Evolutionary conservation across 257 asterid species (phyloP), one percentile per base, ranked within the genome.

Genomic region (Petunia secreta): DNA sequence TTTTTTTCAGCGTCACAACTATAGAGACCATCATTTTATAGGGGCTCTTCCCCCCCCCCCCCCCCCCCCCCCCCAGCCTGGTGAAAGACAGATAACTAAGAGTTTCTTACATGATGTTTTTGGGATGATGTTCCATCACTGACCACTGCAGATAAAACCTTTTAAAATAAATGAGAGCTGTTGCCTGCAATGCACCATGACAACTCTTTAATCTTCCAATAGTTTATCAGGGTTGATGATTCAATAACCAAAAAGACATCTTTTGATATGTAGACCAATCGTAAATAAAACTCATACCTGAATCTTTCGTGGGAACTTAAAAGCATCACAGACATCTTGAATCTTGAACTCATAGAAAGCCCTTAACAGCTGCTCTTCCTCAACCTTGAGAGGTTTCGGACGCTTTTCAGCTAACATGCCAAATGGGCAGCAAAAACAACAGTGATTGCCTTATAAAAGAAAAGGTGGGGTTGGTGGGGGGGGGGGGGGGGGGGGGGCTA

Each of bases 111-210:
- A 93, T 95, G 90, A 92, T 90, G 86, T 93, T 87, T 87, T 95
- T 95, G 36, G 99, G 99, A 71, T 95, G 98, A 90, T 95, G 99
- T 84, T 95, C 98, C 98, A 95, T 93, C 78, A 95, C 99, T 34
- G 97, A 95, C 98, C 98, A 95, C 82, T 90, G 96, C 88, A 95
- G 89, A 89, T 93, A 93, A 86, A 95, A 95, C 86, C 99, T 90
- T 87, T 95, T 93, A 84, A 93, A 95, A 84, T 93, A 95, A 86
- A 93, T 90, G 83, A 95, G 98, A 66, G 99, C 95, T 10, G 98
- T 93, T 63, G 97, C 98, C 98, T 95, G 97, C 89, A 88, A 78
- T 77, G 74, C 67, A 83, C 68, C 79, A 55, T 77, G 59, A 74
- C 62, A 78, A 41, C 62, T 78, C 84, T 62, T 79, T 63, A 41